Percentiles rank a stretch among this genome's conserved stretches.
These are phyloP conservation scores for Hemileccinum impolitum DNA, from an alignment of 768 basidiomycete genomes.

Conservation along the genomic window DNA sequence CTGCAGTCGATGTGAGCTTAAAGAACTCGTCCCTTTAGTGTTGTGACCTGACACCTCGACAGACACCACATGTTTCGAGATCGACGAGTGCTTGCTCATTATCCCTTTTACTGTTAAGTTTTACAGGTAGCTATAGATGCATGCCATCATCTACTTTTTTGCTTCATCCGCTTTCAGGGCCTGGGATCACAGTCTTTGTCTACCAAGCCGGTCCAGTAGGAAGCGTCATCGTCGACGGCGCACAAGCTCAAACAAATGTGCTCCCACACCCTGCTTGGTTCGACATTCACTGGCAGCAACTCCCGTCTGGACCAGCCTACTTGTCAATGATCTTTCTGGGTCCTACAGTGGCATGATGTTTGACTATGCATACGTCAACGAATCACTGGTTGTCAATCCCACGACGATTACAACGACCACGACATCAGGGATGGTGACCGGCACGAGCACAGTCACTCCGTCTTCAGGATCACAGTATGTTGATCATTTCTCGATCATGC, in stretches of 20 bases:
- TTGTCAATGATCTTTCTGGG: constrained; percentile 20
- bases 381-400: constrained; percentile 11
- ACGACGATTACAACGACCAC: no score
- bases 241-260: constrained; percentile 11
- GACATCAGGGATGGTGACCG: neutral
- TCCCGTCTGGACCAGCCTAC: constrained; percentile 11
- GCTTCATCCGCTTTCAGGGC: constrained; percentile 11
- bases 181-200: constrained; percentile 23
- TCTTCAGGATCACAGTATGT: constrained; percentile 13
- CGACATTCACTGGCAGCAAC: constrained; percentile 18
- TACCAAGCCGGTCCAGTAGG: constrained; percentile 25
- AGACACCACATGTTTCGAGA: constrained; percentile 21
- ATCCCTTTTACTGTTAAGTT: no score
- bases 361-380: constrained; percentile 22
- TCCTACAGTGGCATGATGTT: constrained; percentile 26
- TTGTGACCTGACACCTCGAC: neutral
- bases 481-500: neutral
- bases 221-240: constrained; percentile 17
- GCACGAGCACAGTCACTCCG: neutral
- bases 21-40: neutral
- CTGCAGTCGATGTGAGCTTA: constrained; percentile 18
- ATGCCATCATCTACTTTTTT: neutral
- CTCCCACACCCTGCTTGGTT: constrained; percentile 21
- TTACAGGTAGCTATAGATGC: constrained; percentile 15
- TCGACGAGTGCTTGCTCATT: constrained; percentile 16